These are phyloP conservation scores for Phascolomyces articulosus DNA, from an alignment of 371 early-diverging fungal species.

Conservation along the genomic window DNA sequence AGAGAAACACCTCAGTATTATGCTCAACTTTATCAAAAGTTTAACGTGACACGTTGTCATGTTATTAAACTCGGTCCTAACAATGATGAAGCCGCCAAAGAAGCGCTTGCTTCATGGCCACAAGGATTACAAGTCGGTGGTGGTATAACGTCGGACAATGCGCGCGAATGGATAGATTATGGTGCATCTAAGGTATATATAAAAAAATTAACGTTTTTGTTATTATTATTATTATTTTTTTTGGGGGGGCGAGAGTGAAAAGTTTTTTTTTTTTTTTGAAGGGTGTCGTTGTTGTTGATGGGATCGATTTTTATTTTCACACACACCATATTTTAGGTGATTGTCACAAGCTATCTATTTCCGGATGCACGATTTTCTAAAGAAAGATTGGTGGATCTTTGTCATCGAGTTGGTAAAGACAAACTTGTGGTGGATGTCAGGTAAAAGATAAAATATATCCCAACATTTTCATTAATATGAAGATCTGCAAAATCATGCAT, in stretches of 20 bases:
- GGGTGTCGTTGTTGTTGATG: not conserved
- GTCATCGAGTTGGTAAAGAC: constrained; percentile 74
- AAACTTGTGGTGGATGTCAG: constrained; percentile 90
- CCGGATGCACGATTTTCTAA: constrained; percentile 74
- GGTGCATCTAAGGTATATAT: constrained; percentile 80
- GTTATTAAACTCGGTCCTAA: constrained; percentile 92
- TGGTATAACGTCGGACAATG: constrained; percentile 90
- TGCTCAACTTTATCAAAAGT: constrained; percentile 75
- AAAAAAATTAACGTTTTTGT: too few species aligned
- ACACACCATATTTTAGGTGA: constrained; percentile 61
- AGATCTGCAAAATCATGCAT: not conserved
- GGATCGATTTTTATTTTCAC: too few species aligned
- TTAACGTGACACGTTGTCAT: constrained; percentile 86
- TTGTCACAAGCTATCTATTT: constrained; percentile 95
- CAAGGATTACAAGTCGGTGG: constrained; percentile 92
- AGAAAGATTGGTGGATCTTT: constrained; percentile 68
- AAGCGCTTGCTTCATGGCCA: constrained; percentile 88
- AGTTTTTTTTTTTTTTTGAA: not conserved
- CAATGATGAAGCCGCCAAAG: constrained; percentile 87
- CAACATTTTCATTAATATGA: too few species aligned
- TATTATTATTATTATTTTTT: too few species aligned
- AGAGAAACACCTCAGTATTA: constrained; percentile 82
- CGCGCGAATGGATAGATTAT: constrained; percentile 80
- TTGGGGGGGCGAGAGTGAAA: too few species aligned
- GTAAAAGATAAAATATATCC: constrained; percentile 24